These are phyloP conservation scores for Schoenoplectus tabernaemontani DNA, from an alignment of 202 grass and related monocot genomes.

Conservation along the genomic window DNA sequence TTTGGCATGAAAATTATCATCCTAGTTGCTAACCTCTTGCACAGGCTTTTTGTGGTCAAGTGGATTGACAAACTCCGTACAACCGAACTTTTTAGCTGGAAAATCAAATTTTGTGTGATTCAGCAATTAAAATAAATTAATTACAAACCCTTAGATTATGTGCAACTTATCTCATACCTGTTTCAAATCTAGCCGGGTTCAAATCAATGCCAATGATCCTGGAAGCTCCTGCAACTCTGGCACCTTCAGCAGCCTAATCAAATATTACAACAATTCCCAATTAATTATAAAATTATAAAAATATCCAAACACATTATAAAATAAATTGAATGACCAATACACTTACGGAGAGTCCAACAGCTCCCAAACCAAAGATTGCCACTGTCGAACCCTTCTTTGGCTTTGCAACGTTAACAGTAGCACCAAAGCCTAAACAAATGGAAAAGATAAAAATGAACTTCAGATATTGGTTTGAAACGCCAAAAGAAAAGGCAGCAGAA, in stretches of 20 bases:
- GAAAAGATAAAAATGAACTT: not conserved
- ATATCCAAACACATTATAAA: not conserved
- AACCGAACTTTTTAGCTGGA: constrained; percentile 83
- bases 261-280: not conserved
- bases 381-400: constrained; percentile 75
- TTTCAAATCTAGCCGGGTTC: constrained; percentile 65
- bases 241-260: constrained; percentile 66
- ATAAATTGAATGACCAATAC: not conserved
- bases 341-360: constrained; percentile 76
- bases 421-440: constrained; percentile 53
- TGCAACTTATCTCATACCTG: constrained; percentile 32
- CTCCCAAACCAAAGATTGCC: constrained; percentile 75
- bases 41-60: constrained; percentile 68
- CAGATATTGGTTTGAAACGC: not conserved
- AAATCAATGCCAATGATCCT: constrained; percentile 83
- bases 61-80: constrained; percentile 85
- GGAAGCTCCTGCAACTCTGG: constrained; percentile 62
- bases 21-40: constrained; percentile 47
- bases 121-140: not conserved
- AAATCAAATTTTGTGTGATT: not conserved
- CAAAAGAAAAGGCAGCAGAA: not conserved
- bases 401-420: constrained; percentile 80
- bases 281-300: not conserved
- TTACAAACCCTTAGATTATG: not conserved
- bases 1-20: not conserved